Evolutionary conservation across 176 grass and related monocot genomes (phyloP).

Genomic region (Lolium rigidum): DNA sequence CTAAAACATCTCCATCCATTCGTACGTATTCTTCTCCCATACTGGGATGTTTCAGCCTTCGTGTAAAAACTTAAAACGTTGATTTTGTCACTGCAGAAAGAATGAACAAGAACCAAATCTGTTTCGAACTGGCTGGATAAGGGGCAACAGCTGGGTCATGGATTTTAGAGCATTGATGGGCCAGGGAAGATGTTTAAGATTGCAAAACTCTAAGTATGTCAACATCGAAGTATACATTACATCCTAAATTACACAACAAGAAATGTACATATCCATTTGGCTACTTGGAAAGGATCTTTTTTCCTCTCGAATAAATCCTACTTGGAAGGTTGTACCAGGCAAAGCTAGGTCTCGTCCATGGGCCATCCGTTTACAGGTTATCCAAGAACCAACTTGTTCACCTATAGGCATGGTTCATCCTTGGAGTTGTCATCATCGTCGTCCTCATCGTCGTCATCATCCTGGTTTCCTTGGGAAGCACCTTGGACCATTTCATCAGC

Average conservation of each 20-base stretch:
- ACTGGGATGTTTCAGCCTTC: neutral
- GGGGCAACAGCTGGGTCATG: neutral
- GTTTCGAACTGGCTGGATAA: neutral
- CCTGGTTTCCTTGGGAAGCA: slow-evolving; percentile 60
- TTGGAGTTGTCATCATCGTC: neutral
- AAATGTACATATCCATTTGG: neutral
- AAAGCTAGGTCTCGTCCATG: slow-evolving; percentile 14
- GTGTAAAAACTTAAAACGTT: neutral
- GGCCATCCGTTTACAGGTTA: slow-evolving; percentile 38
- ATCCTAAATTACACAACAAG: slow-evolving; percentile 17
- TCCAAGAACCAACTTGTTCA: slow-evolving; percentile 32
- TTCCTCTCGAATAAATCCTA: neutral
- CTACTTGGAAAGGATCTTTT: neutral
- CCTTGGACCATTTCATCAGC: slow-evolving; percentile 76
- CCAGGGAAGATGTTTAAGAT: no score
- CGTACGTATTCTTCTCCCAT: neutral
- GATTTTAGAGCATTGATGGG: neutral
- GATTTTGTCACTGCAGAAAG: neutral
- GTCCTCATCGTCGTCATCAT: slow-evolving; percentile 37
- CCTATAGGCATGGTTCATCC: slow-evolving; percentile 34
- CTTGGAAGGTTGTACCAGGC: neutral
- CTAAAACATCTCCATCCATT: neutral
- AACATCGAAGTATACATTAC: neutral
- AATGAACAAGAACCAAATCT: neutral
- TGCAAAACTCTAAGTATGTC: no score